Evolutionary conservation across 371 early-diverging fungal species (phyloP), one percentile per base, ranked within the genome.

Genomic region (Umbelopsis sp.): DNA sequence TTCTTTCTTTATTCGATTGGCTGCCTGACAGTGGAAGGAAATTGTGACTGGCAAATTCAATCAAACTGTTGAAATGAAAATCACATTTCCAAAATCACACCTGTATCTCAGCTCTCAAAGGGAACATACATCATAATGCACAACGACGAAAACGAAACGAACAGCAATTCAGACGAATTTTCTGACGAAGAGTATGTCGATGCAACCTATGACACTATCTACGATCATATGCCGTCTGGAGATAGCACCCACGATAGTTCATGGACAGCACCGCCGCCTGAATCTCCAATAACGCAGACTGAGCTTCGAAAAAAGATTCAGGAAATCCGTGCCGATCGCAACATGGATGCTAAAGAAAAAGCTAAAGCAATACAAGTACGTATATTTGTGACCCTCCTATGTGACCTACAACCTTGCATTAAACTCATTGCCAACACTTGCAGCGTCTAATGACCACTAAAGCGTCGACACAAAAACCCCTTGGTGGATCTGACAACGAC

Each of bases 291-390:
- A 48, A 22, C 71, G 24, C 77, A 83, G 45, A 52, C 66, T 1
- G 81, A 87, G 38, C 68, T 78, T 63, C 73, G 85, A 46, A 79
- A 82, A 62, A 75, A 84, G 64, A 94, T 94, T 65, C 77, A 90
- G 74, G 73, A 72, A 7, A 91, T 91, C 67, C 91, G 89, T 68
- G 70, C 74, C 52, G 82, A 90, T 70, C 51, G 65, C 1, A 57
- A 65, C 9, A 74, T 92, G 10, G 70, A 77, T 35, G 76, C 88
- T 41, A 77, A 78, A 24, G 92, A 91, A 65, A 93, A 93, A 71
- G 90, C 92, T 18, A 81, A 82, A 66, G 76, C 81, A 65, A 89
- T 93, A 41, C 93, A 92, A 85, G 92, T 91, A 78, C 63, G 25
- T 63, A 37, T 20, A 11, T 4, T 16, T 25, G 44, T 69, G 5